Conservation (phyloP, 495 filamentous ascomycete species). For the Patellaria atrata region DNA sequence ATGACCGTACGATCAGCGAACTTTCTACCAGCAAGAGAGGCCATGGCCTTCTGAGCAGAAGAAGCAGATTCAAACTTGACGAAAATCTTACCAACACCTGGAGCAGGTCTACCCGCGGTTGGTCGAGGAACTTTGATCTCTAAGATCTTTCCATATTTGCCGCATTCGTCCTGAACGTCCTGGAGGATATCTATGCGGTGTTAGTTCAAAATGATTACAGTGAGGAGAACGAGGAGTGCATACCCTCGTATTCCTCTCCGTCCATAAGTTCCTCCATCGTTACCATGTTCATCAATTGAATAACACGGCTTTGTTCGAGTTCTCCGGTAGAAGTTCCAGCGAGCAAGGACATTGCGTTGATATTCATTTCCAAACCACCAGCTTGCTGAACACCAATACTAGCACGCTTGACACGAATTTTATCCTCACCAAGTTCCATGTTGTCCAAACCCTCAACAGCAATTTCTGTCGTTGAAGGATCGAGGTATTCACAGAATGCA, state of each 20-base stretch:
- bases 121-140: slow-evolving; percentile 87
- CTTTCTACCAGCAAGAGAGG: slow-evolving; percentile 79
- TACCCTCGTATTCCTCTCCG: slow-evolving; percentile 85
- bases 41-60: slow-evolving; percentile 67
- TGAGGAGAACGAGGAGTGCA: slow-evolving; percentile 10
- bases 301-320: slow-evolving; percentile 59
- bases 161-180: slow-evolving; percentile 81
- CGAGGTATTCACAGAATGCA: slow-evolving; percentile 89
- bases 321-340: slow-evolving; percentile 67
- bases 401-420: slow-evolving; percentile 72
- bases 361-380: slow-evolving; percentile 78
- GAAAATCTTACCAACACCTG: slow-evolving; percentile 94
- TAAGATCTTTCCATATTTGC: slow-evolving; percentile 71
- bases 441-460: slow-evolving; percentile 84
- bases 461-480: slow-evolving; percentile 61
- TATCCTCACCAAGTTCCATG: slow-evolving; percentile 79
- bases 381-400: slow-evolving; percentile 89
- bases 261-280: slow-evolving; percentile 91
- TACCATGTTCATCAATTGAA: slow-evolving; percentile 96
- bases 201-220: slow-evolving; percentile 14
- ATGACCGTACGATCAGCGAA: slow-evolving; percentile 94
- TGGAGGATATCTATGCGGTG: slow-evolving; percentile 67
- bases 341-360: slow-evolving; percentile 98
- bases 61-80: slow-evolving; percentile 78
- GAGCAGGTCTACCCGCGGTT: slow-evolving; percentile 59